Evolutionary conservation across 2,329 filamentous ascomycete genomes (phyloP).

Genomic region (Aspergillus sp.): DNA sequence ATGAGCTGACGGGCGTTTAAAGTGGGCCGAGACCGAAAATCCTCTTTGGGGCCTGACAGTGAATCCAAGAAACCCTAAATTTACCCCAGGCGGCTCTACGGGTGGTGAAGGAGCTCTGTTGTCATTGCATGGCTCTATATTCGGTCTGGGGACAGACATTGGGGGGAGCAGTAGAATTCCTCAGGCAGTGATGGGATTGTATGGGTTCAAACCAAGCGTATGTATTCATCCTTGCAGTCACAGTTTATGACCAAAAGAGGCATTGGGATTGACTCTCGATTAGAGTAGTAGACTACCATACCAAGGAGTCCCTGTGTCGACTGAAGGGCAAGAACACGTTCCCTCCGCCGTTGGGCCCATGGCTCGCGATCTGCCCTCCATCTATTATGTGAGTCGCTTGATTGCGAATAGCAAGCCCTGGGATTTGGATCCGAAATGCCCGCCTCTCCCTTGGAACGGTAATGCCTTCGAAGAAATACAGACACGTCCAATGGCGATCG

Average conservation of each 20-base stretch:
- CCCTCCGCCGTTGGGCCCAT: slow-evolving; percentile 42
- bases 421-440: slow-evolving; percentile 51
- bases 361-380: slow-evolving; percentile 47
- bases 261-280: not conserved
- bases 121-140: slow-evolving; percentile 36
- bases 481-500: slow-evolving; percentile 46
- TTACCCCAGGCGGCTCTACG: slow-evolving; percentile 46
- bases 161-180: slow-evolving; percentile 50
- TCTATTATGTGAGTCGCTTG: slow-evolving; percentile 46
- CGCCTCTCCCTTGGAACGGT: slow-evolving; percentile 52
- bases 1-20: not conserved
- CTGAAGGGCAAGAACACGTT: slow-evolving; percentile 41
- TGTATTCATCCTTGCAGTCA: slow-evolving; percentile 11
- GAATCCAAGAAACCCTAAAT: slow-evolving; percentile 38
- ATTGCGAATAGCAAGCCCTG: slow-evolving; percentile 48
- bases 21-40: slow-evolving; percentile 54
- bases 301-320: slow-evolving; percentile 55
- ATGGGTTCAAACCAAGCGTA: slow-evolving; percentile 43
- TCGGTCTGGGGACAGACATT: slow-evolving; percentile 51
- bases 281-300: slow-evolving; percentile 57
- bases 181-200: slow-evolving; percentile 44
- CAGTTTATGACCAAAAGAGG: no score
- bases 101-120: slow-evolving; percentile 42
- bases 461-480: slow-evolving; percentile 37
- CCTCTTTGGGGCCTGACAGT: slow-evolving; percentile 48